These are phyloP conservation scores for Monosporascus sp. DNA, from an alignment of 2,329 filamentous ascomycete genomes.

Conservation along the genomic window DNA sequence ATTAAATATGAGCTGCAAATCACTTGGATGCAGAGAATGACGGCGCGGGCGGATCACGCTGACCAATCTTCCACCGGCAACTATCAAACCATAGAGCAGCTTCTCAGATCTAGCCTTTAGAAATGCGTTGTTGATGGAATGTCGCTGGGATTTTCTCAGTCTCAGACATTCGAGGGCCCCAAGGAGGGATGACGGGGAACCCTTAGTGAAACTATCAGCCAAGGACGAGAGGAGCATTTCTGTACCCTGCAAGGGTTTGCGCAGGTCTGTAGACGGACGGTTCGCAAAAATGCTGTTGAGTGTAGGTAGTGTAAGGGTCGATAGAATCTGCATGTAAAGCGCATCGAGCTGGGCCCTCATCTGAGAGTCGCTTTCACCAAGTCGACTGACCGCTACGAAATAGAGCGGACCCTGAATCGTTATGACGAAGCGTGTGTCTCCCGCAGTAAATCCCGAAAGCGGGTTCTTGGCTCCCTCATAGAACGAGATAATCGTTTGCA, in stretches of 20 bases:
- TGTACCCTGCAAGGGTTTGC: slow-evolving; percentile 84
- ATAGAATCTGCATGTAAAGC: slow-evolving; percentile 96
- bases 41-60: slow-evolving; percentile 92
- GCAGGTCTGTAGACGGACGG: slow-evolving; percentile 88
- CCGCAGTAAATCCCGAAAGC: slow-evolving; percentile 82
- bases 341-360: slow-evolving; percentile 85
- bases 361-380: slow-evolving; percentile 89
- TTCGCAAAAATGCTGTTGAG: slow-evolving; percentile 83
- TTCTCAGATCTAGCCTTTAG: slow-evolving; percentile 72
- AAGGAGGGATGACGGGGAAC: slow-evolving; percentile 82
- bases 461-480: slow-evolving; percentile 77
- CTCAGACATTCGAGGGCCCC: slow-evolving; percentile 92
- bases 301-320: slow-evolving; percentile 84
- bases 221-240: slow-evolving; percentile 87
- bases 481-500: slow-evolving; percentile 97
- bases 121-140: slow-evolving; percentile 80
- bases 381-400: slow-evolving; percentile 85
- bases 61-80: slow-evolving; percentile 87
- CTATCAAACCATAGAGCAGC: slow-evolving; percentile 87
- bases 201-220: slow-evolving; percentile 89
- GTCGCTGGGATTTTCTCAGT: slow-evolving; percentile 80
- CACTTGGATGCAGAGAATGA: slow-evolving; percentile 91
- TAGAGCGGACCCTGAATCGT: slow-evolving; percentile 82
- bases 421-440: slow-evolving; percentile 78
- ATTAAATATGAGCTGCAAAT: slow-evolving; percentile 95